These are phyloP conservation scores for Draba incana DNA, from an alignment of 345 rosid species.

Conservation along the genomic window DNA sequence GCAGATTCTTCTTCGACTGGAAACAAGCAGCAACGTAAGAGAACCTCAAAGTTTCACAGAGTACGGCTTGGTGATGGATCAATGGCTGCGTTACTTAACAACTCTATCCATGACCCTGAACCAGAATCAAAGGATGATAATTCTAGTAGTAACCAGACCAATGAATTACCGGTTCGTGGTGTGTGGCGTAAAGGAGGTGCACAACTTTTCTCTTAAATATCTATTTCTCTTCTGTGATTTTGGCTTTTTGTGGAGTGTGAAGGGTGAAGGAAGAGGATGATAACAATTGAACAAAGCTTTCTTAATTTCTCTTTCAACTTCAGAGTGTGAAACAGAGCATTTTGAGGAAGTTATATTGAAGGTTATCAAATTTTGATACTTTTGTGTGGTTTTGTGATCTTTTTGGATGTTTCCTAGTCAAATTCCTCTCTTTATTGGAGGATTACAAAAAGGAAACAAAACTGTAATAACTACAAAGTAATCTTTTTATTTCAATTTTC, in stretches of 20 bases:
- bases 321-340: neutral
- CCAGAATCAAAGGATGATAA: slow-evolving; percentile 32
- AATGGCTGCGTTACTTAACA: slow-evolving; percentile 54
- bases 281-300: neutral
- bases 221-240: neutral
- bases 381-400: neutral
- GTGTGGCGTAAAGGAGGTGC: slow-evolving; percentile 75
- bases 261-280: neutral
- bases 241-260: neutral
- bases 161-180: slow-evolving; percentile 59
- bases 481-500: neutral
- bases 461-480: neutral
- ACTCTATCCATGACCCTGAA: slow-evolving; percentile 50
- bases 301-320: neutral
- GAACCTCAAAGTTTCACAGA: slow-evolving; percentile 77
- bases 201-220: slow-evolving; percentile 49
- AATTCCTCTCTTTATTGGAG: neutral
- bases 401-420: neutral
- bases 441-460: neutral
- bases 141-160: slow-evolving; percentile 35
- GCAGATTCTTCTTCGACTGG: slow-evolving; percentile 25
- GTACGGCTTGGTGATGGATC: slow-evolving; percentile 87
- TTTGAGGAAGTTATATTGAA: neutral
- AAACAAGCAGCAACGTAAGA: slow-evolving; percentile 65
- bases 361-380: neutral